Conservation (phyloP, 257 asterid species). For the Anisodus tanguticus region DNA sequence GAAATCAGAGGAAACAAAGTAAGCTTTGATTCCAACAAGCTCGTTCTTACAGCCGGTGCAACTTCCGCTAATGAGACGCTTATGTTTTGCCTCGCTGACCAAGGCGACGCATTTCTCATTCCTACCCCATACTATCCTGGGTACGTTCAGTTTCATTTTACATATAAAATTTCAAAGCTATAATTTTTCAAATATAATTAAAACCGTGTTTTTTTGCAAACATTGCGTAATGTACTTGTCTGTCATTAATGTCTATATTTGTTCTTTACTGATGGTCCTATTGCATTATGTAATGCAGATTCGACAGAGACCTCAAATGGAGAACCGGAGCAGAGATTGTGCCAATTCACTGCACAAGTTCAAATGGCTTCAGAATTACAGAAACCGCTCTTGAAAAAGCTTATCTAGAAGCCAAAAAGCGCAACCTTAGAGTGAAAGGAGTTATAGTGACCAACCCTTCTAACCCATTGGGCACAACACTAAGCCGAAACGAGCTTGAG, state of each 20-base stretch:
- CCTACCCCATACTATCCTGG: conserved; percentile 88
- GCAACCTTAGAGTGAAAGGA: conserved; percentile 73
- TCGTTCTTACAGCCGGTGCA: conserved; percentile 83
- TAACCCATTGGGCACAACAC: conserved; percentile 73
- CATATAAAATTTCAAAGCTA: neutral
- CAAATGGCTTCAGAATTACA: conserved; percentile 68
- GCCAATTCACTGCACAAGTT: conserved; percentile 73
- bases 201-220: too few relatives aligned
- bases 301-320: conserved; percentile 91
- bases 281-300: conserved; percentile 51
- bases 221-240: neutral
- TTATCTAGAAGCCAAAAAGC: conserved; percentile 56
- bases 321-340: conserved; percentile 81
- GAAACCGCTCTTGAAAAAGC: conserved; percentile 68
- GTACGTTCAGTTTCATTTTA: conserved; percentile 38
- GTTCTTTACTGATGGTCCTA: neutral
- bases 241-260: neutral
- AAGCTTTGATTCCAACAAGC: conserved; percentile 55
- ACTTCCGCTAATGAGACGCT: conserved; percentile 81
- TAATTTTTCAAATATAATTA: too few relatives aligned
- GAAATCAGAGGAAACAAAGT: conserved; percentile 77
- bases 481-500: conserved; percentile 57
- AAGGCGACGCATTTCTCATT: conserved; percentile 70
- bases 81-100: conserved; percentile 71
- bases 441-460: conserved; percentile 84